Percentiles rank a stretch among this genome's conserved stretches.
phyloP scores from a whole-genome alignment of 805 yeast species.

The Candida silvatica region DNA sequence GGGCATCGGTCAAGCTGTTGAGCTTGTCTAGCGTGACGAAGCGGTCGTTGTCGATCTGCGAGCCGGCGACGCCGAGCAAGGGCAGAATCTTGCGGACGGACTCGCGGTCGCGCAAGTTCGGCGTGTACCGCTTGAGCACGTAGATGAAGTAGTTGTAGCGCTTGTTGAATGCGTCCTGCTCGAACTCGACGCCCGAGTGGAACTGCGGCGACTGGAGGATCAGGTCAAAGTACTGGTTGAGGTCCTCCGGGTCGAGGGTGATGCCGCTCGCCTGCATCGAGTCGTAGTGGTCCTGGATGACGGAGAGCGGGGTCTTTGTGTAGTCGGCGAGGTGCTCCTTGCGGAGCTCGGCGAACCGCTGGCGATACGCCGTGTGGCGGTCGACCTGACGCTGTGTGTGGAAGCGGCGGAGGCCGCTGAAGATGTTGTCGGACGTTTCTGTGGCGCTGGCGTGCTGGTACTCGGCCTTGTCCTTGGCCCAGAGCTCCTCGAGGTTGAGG shows the following conservation, averaged over 20 bases:
- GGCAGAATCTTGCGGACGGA: slow-evolving; percentile 19
- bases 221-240: slow-evolving; percentile 13
- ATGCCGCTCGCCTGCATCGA: slow-evolving; percentile 23
- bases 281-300: slow-evolving; percentile 15
- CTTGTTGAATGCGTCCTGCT: slow-evolving; percentile 12
- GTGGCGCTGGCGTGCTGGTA: slow-evolving; percentile 3
- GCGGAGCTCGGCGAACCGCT: slow-evolving; percentile 11
- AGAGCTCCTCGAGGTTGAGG: slow-evolving; percentile 64
- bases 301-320: slow-evolving; percentile 10
- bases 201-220: slow-evolving; percentile 23
- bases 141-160: slow-evolving; percentile 13
- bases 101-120: slow-evolving; percentile 8
- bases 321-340: slow-evolving; percentile 15
- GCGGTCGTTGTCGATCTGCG: slow-evolving; percentile 17
- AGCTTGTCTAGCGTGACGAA: slow-evolving; percentile 13
- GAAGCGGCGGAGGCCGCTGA: slow-evolving; percentile 34
- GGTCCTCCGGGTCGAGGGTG: slow-evolving; percentile 13
- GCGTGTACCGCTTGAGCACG: slow-evolving; percentile 13
- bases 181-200: slow-evolving; percentile 7
- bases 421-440: slow-evolving; percentile 30
- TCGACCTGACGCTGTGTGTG: slow-evolving; percentile 26
- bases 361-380: slow-evolving; percentile 6
- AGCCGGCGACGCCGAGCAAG: slow-evolving; percentile 17
- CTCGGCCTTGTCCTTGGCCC: slow-evolving; percentile 26
- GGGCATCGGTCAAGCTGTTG: neutral